phyloP scores from a whole-genome alignment of 202 grass and related monocot species.

The Elaeis oleifera region DNA sequence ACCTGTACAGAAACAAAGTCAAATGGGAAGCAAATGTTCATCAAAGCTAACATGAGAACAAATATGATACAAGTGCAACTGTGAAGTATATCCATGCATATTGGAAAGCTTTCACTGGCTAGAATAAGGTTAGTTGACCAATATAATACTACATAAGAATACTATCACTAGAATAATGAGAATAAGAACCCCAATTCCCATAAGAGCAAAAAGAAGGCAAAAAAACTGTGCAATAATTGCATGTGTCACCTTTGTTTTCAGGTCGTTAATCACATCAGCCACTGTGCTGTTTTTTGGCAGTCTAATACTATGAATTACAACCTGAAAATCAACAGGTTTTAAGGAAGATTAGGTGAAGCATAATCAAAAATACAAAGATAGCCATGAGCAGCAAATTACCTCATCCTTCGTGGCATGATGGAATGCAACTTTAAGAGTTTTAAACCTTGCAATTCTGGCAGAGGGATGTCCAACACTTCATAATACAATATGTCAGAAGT shows the following conservation, averaged over 20 bases:
- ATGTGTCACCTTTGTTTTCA: slow-evolving; percentile 64
- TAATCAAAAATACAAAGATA: slow-evolving; percentile 16
- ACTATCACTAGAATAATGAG: too few species aligned
- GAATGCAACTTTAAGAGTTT: slow-evolving; percentile 97
- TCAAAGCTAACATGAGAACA: too few species aligned
- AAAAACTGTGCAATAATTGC: too few species aligned
- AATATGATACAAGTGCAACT: too few species aligned
- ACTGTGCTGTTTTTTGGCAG: slow-evolving; percentile 91
- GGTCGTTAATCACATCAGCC: slow-evolving; percentile 75
- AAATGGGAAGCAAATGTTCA: too few species aligned
- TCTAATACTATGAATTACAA: slow-evolving; percentile 78
- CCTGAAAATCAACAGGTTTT: slow-evolving; percentile 34
- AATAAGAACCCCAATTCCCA: too few species aligned
- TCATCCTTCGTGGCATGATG: slow-evolving; percentile 91
- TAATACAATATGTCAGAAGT: slow-evolving; percentile 98
- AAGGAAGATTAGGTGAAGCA: not conserved
- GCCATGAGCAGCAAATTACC: slow-evolving; percentile 35
- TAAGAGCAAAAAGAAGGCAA: too few species aligned
- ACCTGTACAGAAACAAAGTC: slow-evolving; percentile 39
- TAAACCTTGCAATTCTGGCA: slow-evolving; percentile 87
- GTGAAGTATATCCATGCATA: too few species aligned
- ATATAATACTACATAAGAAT: too few species aligned
- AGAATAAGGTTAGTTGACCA: too few species aligned
- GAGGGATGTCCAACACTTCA: slow-evolving; percentile 83
- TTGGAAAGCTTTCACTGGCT: too few species aligned